Evolutionary conservation across 768 basidiomycete species (phyloP), one percentile per base, ranked within the genome.

Genomic region (Inosperma sp.): DNA sequence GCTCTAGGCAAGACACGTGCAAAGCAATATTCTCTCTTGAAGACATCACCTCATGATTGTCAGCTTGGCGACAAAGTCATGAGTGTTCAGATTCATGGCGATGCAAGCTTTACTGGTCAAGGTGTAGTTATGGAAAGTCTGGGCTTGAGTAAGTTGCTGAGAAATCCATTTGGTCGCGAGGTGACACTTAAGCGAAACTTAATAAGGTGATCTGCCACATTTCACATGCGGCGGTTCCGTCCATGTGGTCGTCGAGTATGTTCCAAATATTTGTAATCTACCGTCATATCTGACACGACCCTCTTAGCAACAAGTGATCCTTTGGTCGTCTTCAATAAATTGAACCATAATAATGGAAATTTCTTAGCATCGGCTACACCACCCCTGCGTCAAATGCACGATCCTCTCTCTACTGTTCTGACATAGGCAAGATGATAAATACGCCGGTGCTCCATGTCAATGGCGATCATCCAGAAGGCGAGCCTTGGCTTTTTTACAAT

Each of bases 401-500:
- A 6, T 93, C 92, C 1, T 91, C 88, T 0, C 62, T 88, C 27
- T 96, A 96, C 61, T 93, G 88, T 61, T 89, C 89, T 1, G 90
- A 92, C 62, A 72, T 89, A 30, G 89, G 86, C 5, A 94, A 94
- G 69, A 90, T 89, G 86, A 84, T 93, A 58, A 86, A 89, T 51
- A 83, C 88, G 0, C 93, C 93, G 1, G 81, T 94, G 4, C 64
- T 95, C 16, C 93, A 95, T 54, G 90, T 93, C 52, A 96, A 94
- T 56, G 93, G 93, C 5, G 93, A 96, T 64, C 72, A 86, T 63
- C 90, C 91, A 0, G 91, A 95, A 77, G 89, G 88, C 73, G 46
- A 14, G 47, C 71, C 37, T 44, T 34, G 27, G 7, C 29, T 21
- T 5, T 22, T 17, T 5, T 12, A 25, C 5, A 17, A 7, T 1